Percentiles rank a stretch among this genome's conserved stretches.
These are phyloP conservation scores for Yarrowia keelungensis DNA, from an alignment of 805 yeast species.

Conservation along the genomic window DNA sequence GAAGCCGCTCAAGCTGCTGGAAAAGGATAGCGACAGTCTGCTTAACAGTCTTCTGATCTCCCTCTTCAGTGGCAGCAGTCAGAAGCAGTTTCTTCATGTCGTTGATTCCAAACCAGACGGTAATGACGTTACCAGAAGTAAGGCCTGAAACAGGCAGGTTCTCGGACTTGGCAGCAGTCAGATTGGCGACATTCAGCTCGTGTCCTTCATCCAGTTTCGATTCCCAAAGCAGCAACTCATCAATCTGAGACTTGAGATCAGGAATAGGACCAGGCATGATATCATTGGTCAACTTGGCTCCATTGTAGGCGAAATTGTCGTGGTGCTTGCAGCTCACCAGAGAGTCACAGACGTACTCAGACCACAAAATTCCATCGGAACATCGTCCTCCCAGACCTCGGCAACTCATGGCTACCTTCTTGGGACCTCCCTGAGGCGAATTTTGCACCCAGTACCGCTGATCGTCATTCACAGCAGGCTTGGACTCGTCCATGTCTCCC, in stretches of 20 bases:
- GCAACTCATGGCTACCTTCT: constrained; percentile 36
- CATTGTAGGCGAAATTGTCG: constrained; percentile 25
- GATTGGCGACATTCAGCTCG: constrained; percentile 15
- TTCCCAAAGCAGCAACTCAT: constrained; percentile 25
- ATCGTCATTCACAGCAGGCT: constrained; percentile 19
- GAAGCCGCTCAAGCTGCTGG: constrained; percentile 19
- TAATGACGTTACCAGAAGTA: constrained; percentile 25
- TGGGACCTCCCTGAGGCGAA: constrained; percentile 33
- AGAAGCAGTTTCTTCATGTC: constrained; percentile 32
- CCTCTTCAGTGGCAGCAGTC: constrained; percentile 18
- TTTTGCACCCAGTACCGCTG: constrained; percentile 35
- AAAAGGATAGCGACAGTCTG: constrained; percentile 28
- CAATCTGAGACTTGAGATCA: constrained; percentile 35
- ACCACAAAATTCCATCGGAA: constrained; percentile 28
- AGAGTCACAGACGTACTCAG: constrained; percentile 28
- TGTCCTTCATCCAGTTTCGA: constrained; percentile 6
- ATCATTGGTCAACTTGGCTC: constrained; percentile 33
- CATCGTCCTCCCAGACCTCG: constrained; percentile 30
- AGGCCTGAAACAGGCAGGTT: constrained; percentile 12
- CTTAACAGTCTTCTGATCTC: constrained; percentile 4
- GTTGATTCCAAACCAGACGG: constrained; percentile 36
- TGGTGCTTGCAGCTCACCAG: constrained; percentile 24
- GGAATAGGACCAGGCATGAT: constrained; percentile 31
- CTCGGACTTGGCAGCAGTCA: neutral
- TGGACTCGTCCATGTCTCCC: constrained; percentile 16